These are phyloP conservation scores for Metschnikowia baotianmanensis DNA, from an alignment of 805 yeast species.

Conservation along the genomic window DNA sequence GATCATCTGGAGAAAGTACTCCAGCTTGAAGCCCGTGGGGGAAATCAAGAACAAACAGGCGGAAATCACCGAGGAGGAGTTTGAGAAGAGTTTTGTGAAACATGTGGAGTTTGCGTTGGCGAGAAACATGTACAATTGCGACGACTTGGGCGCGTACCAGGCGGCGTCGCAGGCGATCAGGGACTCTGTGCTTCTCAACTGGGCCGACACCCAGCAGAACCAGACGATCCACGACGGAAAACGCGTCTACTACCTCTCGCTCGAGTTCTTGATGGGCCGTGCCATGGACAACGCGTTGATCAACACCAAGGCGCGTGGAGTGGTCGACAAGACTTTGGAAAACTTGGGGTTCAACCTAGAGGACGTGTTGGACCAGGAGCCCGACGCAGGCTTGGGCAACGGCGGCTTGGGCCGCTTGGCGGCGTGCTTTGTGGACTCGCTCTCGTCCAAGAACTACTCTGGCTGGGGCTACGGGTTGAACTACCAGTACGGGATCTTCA, in stretches of 20 bases:
- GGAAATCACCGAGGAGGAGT: slow-evolving; percentile 47
- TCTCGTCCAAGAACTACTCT: slow-evolving; percentile 81
- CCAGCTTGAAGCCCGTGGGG: slow-evolving; percentile 40
- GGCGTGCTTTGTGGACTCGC: slow-evolving; percentile 88
- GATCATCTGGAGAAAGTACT: slow-evolving; percentile 71
- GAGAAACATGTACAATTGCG: slow-evolving; percentile 90
- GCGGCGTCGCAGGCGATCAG: slow-evolving; percentile 79
- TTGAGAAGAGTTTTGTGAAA: slow-evolving; percentile 67
- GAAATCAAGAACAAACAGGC: slow-evolving; percentile 6
- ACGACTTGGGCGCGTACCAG: slow-evolving; percentile 87
- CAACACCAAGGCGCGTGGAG: slow-evolving; percentile 66
- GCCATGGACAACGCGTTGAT: slow-evolving; percentile 93
- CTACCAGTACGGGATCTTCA: slow-evolving; percentile 90
- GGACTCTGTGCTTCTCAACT: slow-evolving; percentile 76
- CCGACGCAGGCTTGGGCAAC: slow-evolving; percentile 93
- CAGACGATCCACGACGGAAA: slow-evolving; percentile 82
- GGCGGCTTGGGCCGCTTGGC: slow-evolving; percentile 95
- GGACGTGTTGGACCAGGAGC: slow-evolving; percentile 81
- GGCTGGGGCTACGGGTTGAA: slow-evolving; percentile 97
- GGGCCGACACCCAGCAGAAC: slow-evolving; percentile 92
- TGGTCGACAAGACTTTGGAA: slow-evolving; percentile 44
- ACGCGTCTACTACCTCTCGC: slow-evolving; percentile 79
- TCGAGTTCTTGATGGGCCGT: slow-evolving; percentile 92
- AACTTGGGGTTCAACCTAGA: slow-evolving; percentile 87
- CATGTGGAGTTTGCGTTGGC: slow-evolving; percentile 92